Evolutionary conservation across 345 rosid genomes (phyloP), one percentile per base, ranked within the genome.

Genomic region (Pugionium cornutum): DNA sequence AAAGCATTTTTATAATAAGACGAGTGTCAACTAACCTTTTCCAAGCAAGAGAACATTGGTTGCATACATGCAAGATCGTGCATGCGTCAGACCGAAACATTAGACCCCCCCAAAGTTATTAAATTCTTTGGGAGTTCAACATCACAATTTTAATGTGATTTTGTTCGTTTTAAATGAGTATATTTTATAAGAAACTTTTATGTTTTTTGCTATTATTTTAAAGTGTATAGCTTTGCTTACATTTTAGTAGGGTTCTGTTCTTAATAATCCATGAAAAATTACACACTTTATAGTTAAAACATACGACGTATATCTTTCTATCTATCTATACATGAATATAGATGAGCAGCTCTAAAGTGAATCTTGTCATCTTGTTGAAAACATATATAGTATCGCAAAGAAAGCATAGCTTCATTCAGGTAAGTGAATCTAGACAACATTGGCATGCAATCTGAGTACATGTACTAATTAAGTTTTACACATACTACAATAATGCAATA

Each of bases 361-460:
- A 50, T 49, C 32, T n/a, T 32, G 51, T 49, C 73, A 49, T 58
- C 34, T 49, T 49, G 35, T 39, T 58, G 9, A 49, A 48, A 29
- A 9, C 26, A 58, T 46, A 56, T 29, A 11, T 29, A 29, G 58
- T 37, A 37, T 68, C 37, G 41, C 28, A 50, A 58, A 49, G 33
- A 35, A 58, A 51, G 2, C 44, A 50, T 48, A 58, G 5, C 33
- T 27, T 51, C 42, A 10, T 69, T 27, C 36, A 60, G 28, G 18
- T 18, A 18, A 18, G 18, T 18, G 18, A 18, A 18, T n/a, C n/a
- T n/a, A n/a, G n/a, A n/a, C n/a, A n/a, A n/a, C n/a, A n/a, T n/a
- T n/a, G n/a, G n/a, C n/a, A n/a, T n/a, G n/a, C n/a, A n/a, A n/a
- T n/a, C n/a, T n/a, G n/a, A n/a, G n/a, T n/a, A n/a, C n/a, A n/a